Base-by-base conservation (phyloP, 495 filamentous ascomycete genomes). In the Neurospora discreta region DNA sequence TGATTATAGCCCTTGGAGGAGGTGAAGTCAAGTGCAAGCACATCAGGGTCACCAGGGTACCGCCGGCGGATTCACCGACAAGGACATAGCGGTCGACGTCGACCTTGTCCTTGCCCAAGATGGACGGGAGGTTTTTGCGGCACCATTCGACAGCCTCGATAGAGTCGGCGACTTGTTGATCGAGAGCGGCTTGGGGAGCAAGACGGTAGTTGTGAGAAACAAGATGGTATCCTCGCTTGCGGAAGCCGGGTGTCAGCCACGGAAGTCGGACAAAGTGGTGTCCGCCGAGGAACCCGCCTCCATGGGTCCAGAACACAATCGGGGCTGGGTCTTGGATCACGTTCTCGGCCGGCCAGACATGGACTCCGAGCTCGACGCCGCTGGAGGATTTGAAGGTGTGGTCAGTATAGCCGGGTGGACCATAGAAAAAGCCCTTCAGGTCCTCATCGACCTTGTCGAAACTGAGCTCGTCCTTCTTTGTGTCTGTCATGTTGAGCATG, bases 141-240 rank as follows among this genome's bases (percentile, higher is more conserved):
- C 72, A 73, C 75, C 78, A 79, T 3, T 69, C 68, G 6, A 80
- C 70, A 1, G 73, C 60, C 36, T 71, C 70, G n/a, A 80, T 67
- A 3, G 71, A 76, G 73, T 80, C 77, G 46, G 71, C 70, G 1
- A 80, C 70, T 65, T 79, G 77, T 9, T 77, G 73, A 30, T 76
- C 76, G 2, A 76, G 16, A 0, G 73, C 65, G 2, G 71, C 77
- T 58, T 80, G 78, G 20, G 78, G 78, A 2, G 71, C 76, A 5
- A 80, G 75, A 3, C 78, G 75, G 73, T 80, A 80, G 71, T 75
- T 80, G 77, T 76, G 77, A 7, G 77, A 76, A 40, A 79, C 71
- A 9, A 80, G 60, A 71, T 80, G 78, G 70, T 78, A 78, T 20
- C 74, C 75, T 7, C 73, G 73, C 39, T 68, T 16, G 20, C 73